Evolutionary conservation across 192 early-diverging fungal genomes (phyloP), one percentile per base, ranked within the genome.

Genomic region (Coemansia reversa): DNA sequence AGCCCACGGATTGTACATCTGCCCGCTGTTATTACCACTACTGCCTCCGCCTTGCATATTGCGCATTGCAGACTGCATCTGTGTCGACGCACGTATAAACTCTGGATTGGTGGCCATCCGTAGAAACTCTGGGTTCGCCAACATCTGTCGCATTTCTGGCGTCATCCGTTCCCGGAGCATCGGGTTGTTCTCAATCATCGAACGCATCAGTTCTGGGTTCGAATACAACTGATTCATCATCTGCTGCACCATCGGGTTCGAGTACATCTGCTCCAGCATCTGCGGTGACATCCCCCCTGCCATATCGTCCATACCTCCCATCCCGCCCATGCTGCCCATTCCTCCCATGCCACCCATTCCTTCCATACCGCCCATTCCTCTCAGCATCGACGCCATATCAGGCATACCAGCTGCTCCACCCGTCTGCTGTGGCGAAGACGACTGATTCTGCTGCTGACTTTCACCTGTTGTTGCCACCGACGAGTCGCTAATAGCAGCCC

Each of bases 91-190:
- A 33, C 90, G 84, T 64, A 97, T 72, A 27, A 87, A 69, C 25
- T 95, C 86, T 14, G 96, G 96, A 78, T 97, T 90, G 60, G 89
- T 72, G 61, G 95, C 83, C 86, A 97, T 92, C 27, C 89, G 86
- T 57, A 87, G 83, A 58, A 91, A 87, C 67, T 87, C 86, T 1
- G 91, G 91, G 57, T 87, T 86, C 52, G 86, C 86, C 75, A 97
- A 86, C 86, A 92, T 91, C 73, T 86, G 74, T 58, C 94, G 90
- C 74, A 95, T 83, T 79, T 96, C 84, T 28, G 94, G 94, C 27
- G 89, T 92, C 81, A 95, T 72, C 54, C 76, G 90, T 51, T 77
- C 68, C 29, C 89, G 84, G 45, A 96, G 62, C 60, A 88, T 84
- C 25, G 96, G 94, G 72, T 95, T 95, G 69, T 83, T 85, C 2